phyloP scores from a whole-genome alignment of 2,329 filamentous ascomycete species.

The Metarhizium rileyi region DNA sequence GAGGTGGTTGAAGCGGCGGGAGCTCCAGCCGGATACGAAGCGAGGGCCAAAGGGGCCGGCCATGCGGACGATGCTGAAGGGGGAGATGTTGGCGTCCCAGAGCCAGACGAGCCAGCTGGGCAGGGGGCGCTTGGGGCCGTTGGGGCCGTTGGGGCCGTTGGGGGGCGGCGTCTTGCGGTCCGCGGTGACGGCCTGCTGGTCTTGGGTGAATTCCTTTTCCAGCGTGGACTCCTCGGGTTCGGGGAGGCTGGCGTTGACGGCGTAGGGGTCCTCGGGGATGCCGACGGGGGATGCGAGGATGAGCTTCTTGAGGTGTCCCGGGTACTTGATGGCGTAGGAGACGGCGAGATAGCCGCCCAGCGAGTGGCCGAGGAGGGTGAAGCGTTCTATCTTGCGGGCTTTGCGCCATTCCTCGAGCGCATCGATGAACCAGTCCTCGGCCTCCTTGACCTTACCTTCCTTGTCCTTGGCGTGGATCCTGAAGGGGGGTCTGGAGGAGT shows the following conservation, averaged over 20 bases:
- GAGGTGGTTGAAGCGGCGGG: constrained; percentile 81
- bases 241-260: constrained; percentile 69
- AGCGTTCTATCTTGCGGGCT: constrained; percentile 79
- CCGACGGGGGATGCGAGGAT: constrained; percentile 92
- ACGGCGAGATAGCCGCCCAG: constrained; percentile 92
- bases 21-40: constrained; percentile 91
- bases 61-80: constrained; percentile 83
- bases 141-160: constrained; percentile 22
- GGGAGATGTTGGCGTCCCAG: constrained; percentile 95
- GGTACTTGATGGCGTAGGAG: constrained; percentile 93
- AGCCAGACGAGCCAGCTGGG: constrained; percentile 86
- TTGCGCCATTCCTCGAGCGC: constrained; percentile 93
- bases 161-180: background rate
- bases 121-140: constrained; percentile 43
- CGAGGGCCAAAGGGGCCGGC: constrained; percentile 83
- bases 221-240: constrained; percentile 65
- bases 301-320: constrained; percentile 87
- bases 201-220: constrained; percentile 69
- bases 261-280: constrained; percentile 88
- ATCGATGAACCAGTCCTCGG: constrained; percentile 93
- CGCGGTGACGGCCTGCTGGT: constrained; percentile 42
- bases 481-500: constrained; percentile 76
- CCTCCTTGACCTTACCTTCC: constrained; percentile 72
- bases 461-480: constrained; percentile 74
- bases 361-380: constrained; percentile 88